Base-by-base conservation (phyloP, 306 rosid species). In the Canavalia ensiformis region DNA sequence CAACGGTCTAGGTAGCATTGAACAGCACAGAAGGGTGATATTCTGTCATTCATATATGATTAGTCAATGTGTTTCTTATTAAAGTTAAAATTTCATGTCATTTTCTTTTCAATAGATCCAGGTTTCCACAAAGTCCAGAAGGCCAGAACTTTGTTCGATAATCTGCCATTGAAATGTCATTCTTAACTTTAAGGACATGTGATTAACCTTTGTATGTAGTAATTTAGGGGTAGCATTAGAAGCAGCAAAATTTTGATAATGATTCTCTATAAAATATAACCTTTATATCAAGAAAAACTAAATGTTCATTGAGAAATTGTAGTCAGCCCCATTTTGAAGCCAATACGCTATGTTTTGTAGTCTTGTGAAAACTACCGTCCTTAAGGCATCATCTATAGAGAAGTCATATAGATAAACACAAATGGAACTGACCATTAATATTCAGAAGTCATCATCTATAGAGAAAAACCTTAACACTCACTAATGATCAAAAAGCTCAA, bases 1-100 rank as follows among this genome's bases (percentile, higher is more conserved):
- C 85, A 81, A 76, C 54, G 44, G 71, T 46, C 74, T 67, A 45
- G 73, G 29, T 29, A 49, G 41, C 69, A 84, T 59, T 73, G 47
- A n/a, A 50, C 70, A 75, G 49, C 30, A 12, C 50, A 11, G n/a
- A 79, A 70, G 39, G 18, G 8, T n/a, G 75, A 46, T 9, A 34
- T 52, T 77, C 74, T 12, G 46, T 34, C 31, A 13, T 6, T 4
- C 37, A 25, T 45, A 35, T 13, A 69, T 51, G 45, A 72, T 58
- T 12, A 33, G 30, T 51, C 59, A 51, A 13, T 50, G 31, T 33
- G 4, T 10, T 44, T 54, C 74, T 55, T 35, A 33, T 30, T 52
- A 4, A 65, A 31, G 42, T 45, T 44, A 34, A 74, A 18, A 52
- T 33, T 54, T 54, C 25, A 18, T 35, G 35, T 44, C 49, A 81